Conservation (phyloP, 2,329 filamentous ascomycete species). For the Mycosphaerella arachidis region DNA sequence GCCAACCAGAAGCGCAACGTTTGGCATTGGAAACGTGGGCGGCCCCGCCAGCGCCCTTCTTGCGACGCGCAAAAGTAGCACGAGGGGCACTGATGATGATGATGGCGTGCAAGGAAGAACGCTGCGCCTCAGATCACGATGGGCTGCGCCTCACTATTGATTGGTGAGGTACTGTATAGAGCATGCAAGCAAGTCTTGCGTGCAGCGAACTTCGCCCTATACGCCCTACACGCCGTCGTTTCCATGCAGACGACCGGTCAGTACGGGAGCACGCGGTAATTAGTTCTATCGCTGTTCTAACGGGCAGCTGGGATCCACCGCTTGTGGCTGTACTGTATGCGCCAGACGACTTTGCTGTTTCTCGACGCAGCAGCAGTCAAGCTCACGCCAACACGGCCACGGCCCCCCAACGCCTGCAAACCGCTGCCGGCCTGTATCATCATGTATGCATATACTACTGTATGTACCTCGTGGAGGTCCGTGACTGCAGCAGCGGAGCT, state of each 20-base stretch:
- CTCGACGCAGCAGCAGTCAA: too few species aligned
- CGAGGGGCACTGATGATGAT: not conserved
- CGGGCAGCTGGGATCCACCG: too few species aligned
- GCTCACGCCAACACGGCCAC: too few species aligned
- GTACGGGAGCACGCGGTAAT: constrained; percentile 1
- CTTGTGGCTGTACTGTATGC: too few species aligned
- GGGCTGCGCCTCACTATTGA: constrained; percentile 4
- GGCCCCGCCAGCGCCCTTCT: too few species aligned
- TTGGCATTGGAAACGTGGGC: not conserved
- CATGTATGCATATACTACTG: too few species aligned
- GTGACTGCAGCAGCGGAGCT: too few species aligned
- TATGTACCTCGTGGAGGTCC: too few species aligned
- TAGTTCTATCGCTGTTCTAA: not conserved
- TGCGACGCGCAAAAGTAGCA: too few species aligned
- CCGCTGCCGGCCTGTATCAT: too few species aligned
- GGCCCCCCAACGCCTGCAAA: too few species aligned
- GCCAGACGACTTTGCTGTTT: too few species aligned
- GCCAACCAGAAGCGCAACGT: not conserved
- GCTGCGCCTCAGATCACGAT: not conserved
- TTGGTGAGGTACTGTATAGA: not conserved
- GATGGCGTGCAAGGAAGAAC: not conserved
- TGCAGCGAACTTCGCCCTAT: not conserved
- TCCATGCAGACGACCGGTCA: constrained; percentile 5
- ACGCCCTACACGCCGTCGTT: not conserved
- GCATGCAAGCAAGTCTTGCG: constrained; percentile 1